Conservation (phyloP, 352 stramenopile species). For the Pythium vanterpoolii region DNA sequence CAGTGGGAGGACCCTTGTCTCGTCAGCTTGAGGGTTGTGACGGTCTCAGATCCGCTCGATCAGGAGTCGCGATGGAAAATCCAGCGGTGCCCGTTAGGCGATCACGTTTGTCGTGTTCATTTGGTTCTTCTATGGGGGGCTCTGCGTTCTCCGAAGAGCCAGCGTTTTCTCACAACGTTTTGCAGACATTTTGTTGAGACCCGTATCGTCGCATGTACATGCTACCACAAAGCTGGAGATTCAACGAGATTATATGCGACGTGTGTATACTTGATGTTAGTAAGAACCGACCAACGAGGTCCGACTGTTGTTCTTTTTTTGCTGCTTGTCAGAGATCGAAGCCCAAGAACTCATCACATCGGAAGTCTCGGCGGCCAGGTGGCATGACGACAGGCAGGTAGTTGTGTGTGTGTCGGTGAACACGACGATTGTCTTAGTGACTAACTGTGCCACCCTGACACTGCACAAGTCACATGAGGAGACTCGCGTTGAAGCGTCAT, state of each 20-base stretch:
- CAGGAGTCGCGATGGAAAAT: background rate
- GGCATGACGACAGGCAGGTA: too few species aligned
- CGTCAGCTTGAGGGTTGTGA: background rate
- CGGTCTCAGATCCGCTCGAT: background rate
- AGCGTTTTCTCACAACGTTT: background rate
- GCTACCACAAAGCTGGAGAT: too few species aligned
- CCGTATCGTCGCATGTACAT: constrained; percentile 1
- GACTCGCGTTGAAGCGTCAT: too few species aligned
- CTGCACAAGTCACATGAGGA: too few species aligned
- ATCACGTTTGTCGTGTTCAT: background rate
- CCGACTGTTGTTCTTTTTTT: too few species aligned
- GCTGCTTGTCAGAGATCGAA: background rate
- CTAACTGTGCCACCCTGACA: too few species aligned
- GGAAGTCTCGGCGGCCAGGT: too few species aligned
- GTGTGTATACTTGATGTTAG: constrained; percentile 10
- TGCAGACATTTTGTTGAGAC: too few species aligned
- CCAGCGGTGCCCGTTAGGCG: background rate
- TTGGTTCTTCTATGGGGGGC: background rate
- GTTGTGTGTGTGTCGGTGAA: too few species aligned
- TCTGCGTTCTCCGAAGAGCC: background rate
- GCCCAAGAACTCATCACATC: too few species aligned
- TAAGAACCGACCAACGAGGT: background rate
- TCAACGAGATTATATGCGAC: constrained; percentile 2
- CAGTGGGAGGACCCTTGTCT: background rate
- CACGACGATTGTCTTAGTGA: too few species aligned